Evolutionary conservation across 208 protist genomes (phyloP).

Genomic region (Wallacemonas sp.): DNA sequence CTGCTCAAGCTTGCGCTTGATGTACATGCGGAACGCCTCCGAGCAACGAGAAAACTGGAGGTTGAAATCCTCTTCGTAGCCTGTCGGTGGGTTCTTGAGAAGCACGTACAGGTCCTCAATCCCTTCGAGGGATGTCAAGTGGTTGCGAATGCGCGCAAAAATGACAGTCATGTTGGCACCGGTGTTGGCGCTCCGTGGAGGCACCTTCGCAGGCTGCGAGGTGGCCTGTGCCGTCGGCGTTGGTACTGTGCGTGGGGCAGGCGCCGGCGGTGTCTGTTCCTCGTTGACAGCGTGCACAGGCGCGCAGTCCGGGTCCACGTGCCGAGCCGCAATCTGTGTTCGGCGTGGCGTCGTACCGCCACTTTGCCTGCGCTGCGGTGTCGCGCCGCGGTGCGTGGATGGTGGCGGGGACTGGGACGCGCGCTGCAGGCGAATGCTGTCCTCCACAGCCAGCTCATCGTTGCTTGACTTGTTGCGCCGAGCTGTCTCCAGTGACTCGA

Average conservation of each 20-base stretch:
- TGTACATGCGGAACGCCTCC: slow-evolving; percentile 81
- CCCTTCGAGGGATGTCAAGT: slow-evolving; percentile 66
- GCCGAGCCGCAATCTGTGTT: slow-evolving; percentile 14
- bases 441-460: slow-evolving; percentile 48
- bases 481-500: slow-evolving; percentile 48
- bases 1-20: slow-evolving; percentile 77
- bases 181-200: not conserved
- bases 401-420: slow-evolving; percentile 49
- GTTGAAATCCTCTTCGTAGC: slow-evolving; percentile 61
- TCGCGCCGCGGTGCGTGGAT: not conserved
- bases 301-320: slow-evolving; percentile 17
- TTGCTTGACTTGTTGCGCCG: slow-evolving; percentile 33
- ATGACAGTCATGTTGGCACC: slow-evolving; percentile 36
- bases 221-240: not conserved
- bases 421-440: slow-evolving; percentile 42
- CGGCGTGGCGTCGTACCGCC: slow-evolving; percentile 5
- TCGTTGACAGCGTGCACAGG: slow-evolving; percentile 3
- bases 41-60: slow-evolving; percentile 81
- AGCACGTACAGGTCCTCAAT: slow-evolving; percentile 79
- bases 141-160: slow-evolving; percentile 77
- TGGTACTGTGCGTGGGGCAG: not conserved
- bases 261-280: slow-evolving; percentile 4
- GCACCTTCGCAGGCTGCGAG: not conserved
- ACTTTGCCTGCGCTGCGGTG: slow-evolving; percentile 1
- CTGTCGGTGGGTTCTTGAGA: slow-evolving; percentile 26